Base-by-base conservation (phyloP, 768 basidiomycete species). In the Trametes maxima region DNA sequence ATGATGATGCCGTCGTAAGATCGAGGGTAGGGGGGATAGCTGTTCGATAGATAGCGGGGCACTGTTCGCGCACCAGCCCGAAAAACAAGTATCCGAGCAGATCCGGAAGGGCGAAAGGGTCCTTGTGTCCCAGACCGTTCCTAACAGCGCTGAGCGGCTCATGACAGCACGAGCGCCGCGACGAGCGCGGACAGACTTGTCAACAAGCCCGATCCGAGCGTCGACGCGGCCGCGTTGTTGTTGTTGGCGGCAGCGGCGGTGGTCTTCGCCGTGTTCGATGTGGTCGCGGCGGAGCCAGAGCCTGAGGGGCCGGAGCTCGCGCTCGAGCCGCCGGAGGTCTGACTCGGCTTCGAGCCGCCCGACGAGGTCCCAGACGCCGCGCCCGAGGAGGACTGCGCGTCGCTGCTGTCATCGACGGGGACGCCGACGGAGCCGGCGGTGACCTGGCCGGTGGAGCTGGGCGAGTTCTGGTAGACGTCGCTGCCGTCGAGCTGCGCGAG, bases 401-500 rank as follows among this genome's bases (percentile, higher is more conserved):
- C 42, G 48, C 14, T 24, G 47, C 35, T 45, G 56, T 16, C 13
- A 3, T 46, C 17, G 19, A 16, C 36, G 17, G 62, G 12, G 55
- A 44, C 5, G 44, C 37, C 11, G n/a, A 59, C 57, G 1, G 33
- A 7, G 14, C 25, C 51, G 16, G 54, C 57, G 14, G 43, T 55
- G 48, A 64, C 62, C 13, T 25, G 25, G 47, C 22, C 58, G 37
- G 49, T 49, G 16, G 58, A 54, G 43, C 54, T 60, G 42, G 64
- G 58, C 5, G 62, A 45, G 50, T 72, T 72, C 57, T 64, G 64
- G 61, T 70, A 65, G 19, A 62, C 56, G 14, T 25, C 10, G n/a
- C 63, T 68, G 40, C 60, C 64, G 59, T 72, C 67, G 44, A 74
- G 35, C 54, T 66, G 66, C 10, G 85, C 80, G 47, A 89, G 75